Percentiles rank a stretch among this genome's conserved stretches.
Conservation (phyloP, 352 stramenopile genomes). For the Globisporangium rhizosaccharum region DNA sequence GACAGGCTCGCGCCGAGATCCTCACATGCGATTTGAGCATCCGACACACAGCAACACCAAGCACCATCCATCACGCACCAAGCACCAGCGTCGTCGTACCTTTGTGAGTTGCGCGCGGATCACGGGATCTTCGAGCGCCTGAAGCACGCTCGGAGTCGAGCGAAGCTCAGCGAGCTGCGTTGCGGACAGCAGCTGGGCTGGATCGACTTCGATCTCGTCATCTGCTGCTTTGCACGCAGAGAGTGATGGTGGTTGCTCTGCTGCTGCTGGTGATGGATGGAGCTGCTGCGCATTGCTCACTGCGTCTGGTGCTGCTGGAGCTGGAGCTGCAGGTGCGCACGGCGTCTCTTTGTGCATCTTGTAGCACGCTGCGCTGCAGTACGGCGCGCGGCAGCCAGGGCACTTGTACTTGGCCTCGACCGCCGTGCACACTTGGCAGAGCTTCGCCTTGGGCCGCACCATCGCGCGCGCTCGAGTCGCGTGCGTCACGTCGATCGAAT, state of each 20-base stretch:
- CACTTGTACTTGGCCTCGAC: conserved; percentile 83
- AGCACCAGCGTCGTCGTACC: conserved; percentile 21
- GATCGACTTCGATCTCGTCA: conserved; percentile 26
- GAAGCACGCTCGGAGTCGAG: conserved; percentile 25
- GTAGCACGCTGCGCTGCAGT: conserved; percentile 76
- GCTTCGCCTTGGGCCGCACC: conserved; percentile 15
- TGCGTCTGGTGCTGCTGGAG: conserved; percentile 1
- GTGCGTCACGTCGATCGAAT: neutral
- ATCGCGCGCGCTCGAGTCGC: conserved; percentile 13
- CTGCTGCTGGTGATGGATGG: neutral
- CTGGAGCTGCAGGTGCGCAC: conserved; percentile 23
- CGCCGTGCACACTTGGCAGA: conserved; percentile 49
- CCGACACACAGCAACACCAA: neutral
- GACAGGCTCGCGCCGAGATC: neutral
- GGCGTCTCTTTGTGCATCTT: conserved; percentile 74
- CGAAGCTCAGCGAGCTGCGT: conserved; percentile 46
- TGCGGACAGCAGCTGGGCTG: conserved; percentile 34
- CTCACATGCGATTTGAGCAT: neutral
- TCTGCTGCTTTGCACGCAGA: conserved; percentile 9
- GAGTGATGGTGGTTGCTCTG: conserved; percentile 1
- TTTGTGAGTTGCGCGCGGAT: conserved; percentile 44
- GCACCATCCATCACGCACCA: neutral
- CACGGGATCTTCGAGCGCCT: conserved; percentile 41
- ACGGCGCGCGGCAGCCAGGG: conserved; percentile 55
- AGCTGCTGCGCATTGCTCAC: neutral